Evolutionary conservation across 768 basidiomycete genomes (phyloP), one percentile per base, ranked within the genome.

Genomic region (Pleurotus salmoneostramineus): DNA sequence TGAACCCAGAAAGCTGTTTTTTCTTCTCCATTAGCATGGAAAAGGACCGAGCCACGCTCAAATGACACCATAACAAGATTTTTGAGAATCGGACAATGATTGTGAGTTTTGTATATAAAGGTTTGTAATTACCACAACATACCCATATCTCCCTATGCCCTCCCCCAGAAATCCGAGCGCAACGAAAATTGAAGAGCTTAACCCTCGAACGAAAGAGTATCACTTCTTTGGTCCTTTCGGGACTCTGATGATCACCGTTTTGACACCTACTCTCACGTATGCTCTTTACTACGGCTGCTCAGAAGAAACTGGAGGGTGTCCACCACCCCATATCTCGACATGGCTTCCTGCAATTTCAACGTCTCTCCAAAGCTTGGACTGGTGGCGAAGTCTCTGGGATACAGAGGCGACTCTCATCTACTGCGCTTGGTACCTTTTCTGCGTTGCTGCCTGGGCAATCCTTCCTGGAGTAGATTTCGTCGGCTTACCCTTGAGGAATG

Each of bases 361-460:
- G 62, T 77, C 32, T 65, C 61, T 90, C 7, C 72, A 78, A 5
- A 71, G 73, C 62, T 61, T 66, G 4, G 66, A 72, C n/a, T 94
- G 83, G 82, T 95, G 90, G 87, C 77, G 74, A 48, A 70, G 76
- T 17, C 79, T 96, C 2, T 96, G 91, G 88, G 94, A 97, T 64
- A 81, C 83, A 0, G 75, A 95, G 58, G 94, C 93, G 0, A 65
- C 82, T 2, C 62, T 83, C n/a, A 79, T 88, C 12, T 98, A 97
- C 73, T 68, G 88, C 42, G 91, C 70, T 0, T 98, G 95, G 95
- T 97, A 97, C 71, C 73, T 82, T 12, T 98, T 88, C 70, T 88
- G 84, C 62, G 81, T 97, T 49, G 72, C 83, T 3, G 81, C 90
- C 2, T 98, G 95, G 94, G 78, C 75, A 3, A 65, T 93, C 51